phyloP scores from a whole-genome alignment of 805 yeast genomes.

The Metschnikowia gruessii region DNA sequence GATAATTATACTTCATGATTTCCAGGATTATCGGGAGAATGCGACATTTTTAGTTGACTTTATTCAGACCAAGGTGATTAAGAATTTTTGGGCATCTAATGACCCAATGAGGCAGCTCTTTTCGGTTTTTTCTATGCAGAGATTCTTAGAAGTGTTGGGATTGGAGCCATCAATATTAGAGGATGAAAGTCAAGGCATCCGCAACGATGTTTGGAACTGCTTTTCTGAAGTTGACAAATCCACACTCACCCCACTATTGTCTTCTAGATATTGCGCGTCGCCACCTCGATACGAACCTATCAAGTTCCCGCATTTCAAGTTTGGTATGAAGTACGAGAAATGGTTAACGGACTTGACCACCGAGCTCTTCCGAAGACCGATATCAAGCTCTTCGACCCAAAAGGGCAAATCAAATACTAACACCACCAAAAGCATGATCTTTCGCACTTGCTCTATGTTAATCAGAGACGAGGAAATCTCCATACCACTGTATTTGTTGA shows the following conservation, averaged over 20 bases:
- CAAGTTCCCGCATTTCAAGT: constrained; percentile 62
- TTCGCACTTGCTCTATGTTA: constrained; percentile 60
- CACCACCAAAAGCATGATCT: constrained; percentile 37
- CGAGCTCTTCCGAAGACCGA: constrained; percentile 54
- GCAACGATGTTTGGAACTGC: constrained; percentile 50
- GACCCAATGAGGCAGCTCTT: constrained; percentile 82
- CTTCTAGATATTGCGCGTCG: constrained; percentile 70
- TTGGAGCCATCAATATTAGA: constrained; percentile 30
- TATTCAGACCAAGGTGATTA: constrained; percentile 68
- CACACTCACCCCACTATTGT: constrained; percentile 69
- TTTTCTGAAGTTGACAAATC: constrained; percentile 66
- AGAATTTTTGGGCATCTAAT: constrained; percentile 84
- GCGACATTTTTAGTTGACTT: constrained; percentile 61
- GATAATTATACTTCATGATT: constrained; percentile 55
- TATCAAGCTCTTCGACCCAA: constrained; percentile 13
- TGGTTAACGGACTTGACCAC: constrained; percentile 76
- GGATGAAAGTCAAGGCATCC: constrained; percentile 20
- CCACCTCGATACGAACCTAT: constrained; percentile 46
- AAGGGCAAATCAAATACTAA: constrained; percentile 11
- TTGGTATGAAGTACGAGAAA: constrained; percentile 51
- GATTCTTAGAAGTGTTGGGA: constrained; percentile 63
- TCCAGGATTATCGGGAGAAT: constrained; percentile 61
- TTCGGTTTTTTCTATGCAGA: constrained; percentile 87
- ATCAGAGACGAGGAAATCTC: constrained; percentile 68
- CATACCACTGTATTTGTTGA: constrained; percentile 68